Conservation (phyloP, 352 stramenopile genomes). For the Pythium chondricola region DNA sequence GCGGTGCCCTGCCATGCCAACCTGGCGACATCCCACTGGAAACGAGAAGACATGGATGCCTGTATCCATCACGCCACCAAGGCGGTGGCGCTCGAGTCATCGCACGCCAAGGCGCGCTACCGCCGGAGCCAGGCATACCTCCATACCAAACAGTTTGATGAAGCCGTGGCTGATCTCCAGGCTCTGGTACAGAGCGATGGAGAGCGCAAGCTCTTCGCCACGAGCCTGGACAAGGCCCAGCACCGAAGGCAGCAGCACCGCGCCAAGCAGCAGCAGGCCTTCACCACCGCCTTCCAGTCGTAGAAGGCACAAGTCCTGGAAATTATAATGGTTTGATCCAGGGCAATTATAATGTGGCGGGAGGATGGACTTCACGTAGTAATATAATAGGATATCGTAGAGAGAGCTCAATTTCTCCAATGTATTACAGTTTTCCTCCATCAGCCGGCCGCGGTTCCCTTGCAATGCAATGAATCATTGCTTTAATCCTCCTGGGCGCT, state of each 20-base stretch:
- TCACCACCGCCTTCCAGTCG: slow-evolving; percentile 5
- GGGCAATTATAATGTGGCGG: background rate
- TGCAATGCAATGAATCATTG: background rate
- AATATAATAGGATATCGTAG: slow-evolving; percentile 9
- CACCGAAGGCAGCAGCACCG: slow-evolving; percentile 8
- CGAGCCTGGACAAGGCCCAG: slow-evolving; percentile 13
- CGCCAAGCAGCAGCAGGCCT: slow-evolving; percentile 15
- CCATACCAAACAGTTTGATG: slow-evolving; percentile 45
- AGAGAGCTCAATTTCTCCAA: slow-evolving; percentile 22
- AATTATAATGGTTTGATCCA: background rate
- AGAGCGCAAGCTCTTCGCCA: slow-evolving; percentile 25
- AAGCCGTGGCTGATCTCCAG: slow-evolving; percentile 48
- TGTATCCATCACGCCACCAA: slow-evolving; percentile 46
- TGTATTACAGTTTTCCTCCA: slow-evolving; percentile 19
- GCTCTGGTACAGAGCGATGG: slow-evolving; percentile 29
- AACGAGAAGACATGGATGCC: slow-evolving; percentile 25
- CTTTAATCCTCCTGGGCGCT: slow-evolving; percentile 70
- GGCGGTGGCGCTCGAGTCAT: slow-evolving; percentile 35
- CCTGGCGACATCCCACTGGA: slow-evolving; percentile 58
- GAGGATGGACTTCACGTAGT: background rate
- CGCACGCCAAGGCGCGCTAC: slow-evolving; percentile 60
- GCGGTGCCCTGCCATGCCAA: slow-evolving; percentile 49
- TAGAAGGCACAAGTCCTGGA: background rate
- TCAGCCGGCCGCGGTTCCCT: slow-evolving; percentile 6
- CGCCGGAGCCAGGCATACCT: slow-evolving; percentile 57